phyloP scores from a whole-genome alignment of 1,284 basidiomycete species.

The Malassezia yamatoensis region DNA sequence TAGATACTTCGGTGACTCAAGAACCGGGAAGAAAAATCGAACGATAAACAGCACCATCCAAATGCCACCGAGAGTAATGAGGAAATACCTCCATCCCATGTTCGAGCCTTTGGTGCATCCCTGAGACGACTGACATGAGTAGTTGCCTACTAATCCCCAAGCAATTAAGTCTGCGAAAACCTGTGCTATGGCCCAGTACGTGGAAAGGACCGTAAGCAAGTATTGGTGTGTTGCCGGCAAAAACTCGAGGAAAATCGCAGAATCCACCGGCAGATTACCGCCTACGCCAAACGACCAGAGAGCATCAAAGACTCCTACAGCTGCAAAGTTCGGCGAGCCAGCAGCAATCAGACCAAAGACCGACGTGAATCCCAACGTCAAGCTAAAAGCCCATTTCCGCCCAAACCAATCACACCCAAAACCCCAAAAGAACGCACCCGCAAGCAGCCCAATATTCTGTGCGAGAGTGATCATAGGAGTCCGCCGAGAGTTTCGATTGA shows the following conservation, averaged over 20 bases:
- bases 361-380: slow-evolving; percentile 32
- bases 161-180: slow-evolving; percentile 34
- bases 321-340: slow-evolving; percentile 26
- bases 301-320: slow-evolving; percentile 27
- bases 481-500: background rate
- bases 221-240: slow-evolving; percentile 29
- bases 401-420: slow-evolving; percentile 40
- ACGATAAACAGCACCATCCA: slow-evolving; percentile 39
- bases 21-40: slow-evolving; percentile 38
- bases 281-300: slow-evolving; percentile 37
- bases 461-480: slow-evolving; percentile 23
- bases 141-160: slow-evolving; percentile 34
- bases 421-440: slow-evolving; percentile 40
- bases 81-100: slow-evolving; percentile 43
- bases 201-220: slow-evolving; percentile 28
- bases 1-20: slow-evolving; percentile 41
- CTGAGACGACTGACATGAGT: slow-evolving; percentile 23
- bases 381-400: slow-evolving; percentile 35
- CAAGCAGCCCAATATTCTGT: slow-evolving; percentile 31
- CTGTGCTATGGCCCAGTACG: slow-evolving; percentile 44
- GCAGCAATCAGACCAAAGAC: slow-evolving; percentile 34
- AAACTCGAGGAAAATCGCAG: slow-evolving; percentile 38
- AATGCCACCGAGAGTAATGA: slow-evolving; percentile 38
- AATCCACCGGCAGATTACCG: slow-evolving; percentile 38
- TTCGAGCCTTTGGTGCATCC: slow-evolving; percentile 27